Conservation (phyloP, 192 early-diverging fungal species). For the Phycomyces blakesleeanus region DNA sequence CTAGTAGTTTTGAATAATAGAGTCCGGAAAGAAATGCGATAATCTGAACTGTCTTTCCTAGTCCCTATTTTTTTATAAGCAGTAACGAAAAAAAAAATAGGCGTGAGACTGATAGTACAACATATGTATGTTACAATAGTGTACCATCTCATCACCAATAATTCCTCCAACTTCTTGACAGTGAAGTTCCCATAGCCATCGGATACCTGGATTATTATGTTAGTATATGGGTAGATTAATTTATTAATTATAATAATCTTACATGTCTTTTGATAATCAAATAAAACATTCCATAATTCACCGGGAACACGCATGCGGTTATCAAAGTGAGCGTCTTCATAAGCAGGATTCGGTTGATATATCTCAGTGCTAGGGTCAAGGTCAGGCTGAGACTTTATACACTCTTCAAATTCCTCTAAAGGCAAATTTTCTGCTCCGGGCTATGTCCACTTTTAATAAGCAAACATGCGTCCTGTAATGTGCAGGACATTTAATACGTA, state of each 20-base stretch:
- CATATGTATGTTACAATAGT: neutral
- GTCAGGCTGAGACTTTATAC: constrained; percentile 26
- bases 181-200: constrained; percentile 90
- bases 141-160: constrained; percentile 90
- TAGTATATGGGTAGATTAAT: neutral
- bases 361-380: constrained; percentile 44
- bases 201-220: constrained; percentile 40
- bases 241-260: neutral
- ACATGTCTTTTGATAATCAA: constrained; percentile 86
- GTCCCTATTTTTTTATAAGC: constrained; percentile 47
- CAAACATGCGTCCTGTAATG: neutral
- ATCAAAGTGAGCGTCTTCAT: constrained; percentile 51
- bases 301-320: constrained; percentile 65
- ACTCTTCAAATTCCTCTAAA: constrained; percentile 19
- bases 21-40: constrained; percentile 81
- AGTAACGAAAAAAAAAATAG: constrained; percentile 11
- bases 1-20: constrained; percentile 63
- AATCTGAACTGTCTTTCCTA: constrained; percentile 93
- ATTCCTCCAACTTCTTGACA: constrained; percentile 86
- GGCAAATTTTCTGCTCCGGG: constrained; percentile 12
- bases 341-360: constrained; percentile 40
- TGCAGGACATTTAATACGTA: neutral
- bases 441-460: neutral
- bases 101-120: constrained; percentile 7
- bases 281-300: constrained; percentile 73